Percentiles rank a stretch among this genome's conserved stretches.
These are phyloP conservation scores for Entoloma clypeatum DNA, from an alignment of 1,284 basidiomycete species.

Conservation along the genomic window DNA sequence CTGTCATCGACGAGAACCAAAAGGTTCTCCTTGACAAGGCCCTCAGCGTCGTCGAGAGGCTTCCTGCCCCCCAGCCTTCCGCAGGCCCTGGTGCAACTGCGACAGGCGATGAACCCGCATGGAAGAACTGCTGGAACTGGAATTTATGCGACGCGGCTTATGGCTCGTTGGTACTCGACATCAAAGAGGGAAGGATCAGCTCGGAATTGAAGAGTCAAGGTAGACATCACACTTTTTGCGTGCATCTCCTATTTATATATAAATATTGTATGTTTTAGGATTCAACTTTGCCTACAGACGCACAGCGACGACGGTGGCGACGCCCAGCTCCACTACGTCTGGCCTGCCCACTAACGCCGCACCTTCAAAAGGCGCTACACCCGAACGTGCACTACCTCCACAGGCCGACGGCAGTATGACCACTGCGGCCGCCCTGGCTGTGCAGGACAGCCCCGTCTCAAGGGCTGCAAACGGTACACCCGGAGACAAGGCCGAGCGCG, in stretches of 20 bases:
- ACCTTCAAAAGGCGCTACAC: conserved; percentile 35
- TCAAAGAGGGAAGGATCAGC: conserved; percentile 89
- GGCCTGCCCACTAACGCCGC: conserved; percentile 32
- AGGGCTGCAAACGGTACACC: conserved; percentile 42
- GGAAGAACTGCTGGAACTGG: conserved; percentile 99
- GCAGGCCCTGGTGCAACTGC: conserved; percentile 51
- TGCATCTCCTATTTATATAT: conserved; percentile 2
- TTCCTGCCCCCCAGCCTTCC: conserved; percentile 63
- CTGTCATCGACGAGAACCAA: conserved; percentile 90
- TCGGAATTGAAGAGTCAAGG: conserved; percentile 93
- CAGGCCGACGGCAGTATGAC: conserved; percentile 29
- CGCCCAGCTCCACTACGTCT: conserved; percentile 36
- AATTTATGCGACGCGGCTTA: conserved; percentile 94
- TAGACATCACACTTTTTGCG: conserved; percentile 27
- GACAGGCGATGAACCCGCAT: conserved; percentile 76
- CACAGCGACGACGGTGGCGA: conserved; percentile 50
- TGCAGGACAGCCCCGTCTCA: conserved; percentile 25
- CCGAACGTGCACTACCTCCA: conserved; percentile 34
- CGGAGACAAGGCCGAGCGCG: conserved; percentile 44
- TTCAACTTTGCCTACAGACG: conserved; percentile 96
- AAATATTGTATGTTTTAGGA: conserved; percentile 42
- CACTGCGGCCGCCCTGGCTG: conserved; percentile 15
- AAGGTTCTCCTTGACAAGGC: conserved; percentile 88
- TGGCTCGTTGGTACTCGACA: conserved; percentile 83
- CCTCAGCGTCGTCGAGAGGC: conserved; percentile 76